Evolutionary conservation across 257 asterid genomes (phyloP).

Genomic region (Penstemon newberryi): DNA sequence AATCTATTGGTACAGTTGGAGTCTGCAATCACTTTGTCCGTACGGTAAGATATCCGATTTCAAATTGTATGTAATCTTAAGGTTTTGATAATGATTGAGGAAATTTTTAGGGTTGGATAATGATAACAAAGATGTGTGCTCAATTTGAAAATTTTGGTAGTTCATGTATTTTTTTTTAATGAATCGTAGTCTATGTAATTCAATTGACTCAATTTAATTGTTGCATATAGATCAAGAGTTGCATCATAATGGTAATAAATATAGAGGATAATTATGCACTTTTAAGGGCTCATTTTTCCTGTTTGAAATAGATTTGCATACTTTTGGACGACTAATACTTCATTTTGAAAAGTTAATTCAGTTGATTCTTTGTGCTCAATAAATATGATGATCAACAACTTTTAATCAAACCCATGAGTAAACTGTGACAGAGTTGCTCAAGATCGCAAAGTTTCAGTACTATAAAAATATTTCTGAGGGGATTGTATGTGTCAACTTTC

Average conservation of each 20-base stretch:
- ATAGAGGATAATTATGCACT: too few relatives aligned
- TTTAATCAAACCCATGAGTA: neutral
- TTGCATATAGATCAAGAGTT: constrained; percentile 11
- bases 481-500: constrained; percentile 2
- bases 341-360: constrained; percentile 6
- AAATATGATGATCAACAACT: constrained; percentile 2
- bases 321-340: neutral
- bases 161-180: neutral
- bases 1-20: constrained; percentile 46
- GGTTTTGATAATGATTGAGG: neutral
- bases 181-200: neutral
- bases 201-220: constrained; percentile 11
- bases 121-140: constrained; percentile 2
- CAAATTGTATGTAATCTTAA: neutral
- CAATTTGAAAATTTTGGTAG: neutral
- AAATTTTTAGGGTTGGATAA: neutral
- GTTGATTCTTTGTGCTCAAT: neutral
- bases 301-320: constrained; percentile 12
- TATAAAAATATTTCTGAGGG: neutral
- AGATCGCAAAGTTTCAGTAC: neutral
- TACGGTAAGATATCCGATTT: constrained; percentile 51
- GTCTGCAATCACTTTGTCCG: constrained; percentile 77
- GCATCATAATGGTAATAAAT: neutral
- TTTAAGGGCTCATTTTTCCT: neutral
- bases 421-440: neutral